Base-by-base conservation (phyloP, 352 stramenopile genomes). In the Globisporangium camurandrum region DNA sequence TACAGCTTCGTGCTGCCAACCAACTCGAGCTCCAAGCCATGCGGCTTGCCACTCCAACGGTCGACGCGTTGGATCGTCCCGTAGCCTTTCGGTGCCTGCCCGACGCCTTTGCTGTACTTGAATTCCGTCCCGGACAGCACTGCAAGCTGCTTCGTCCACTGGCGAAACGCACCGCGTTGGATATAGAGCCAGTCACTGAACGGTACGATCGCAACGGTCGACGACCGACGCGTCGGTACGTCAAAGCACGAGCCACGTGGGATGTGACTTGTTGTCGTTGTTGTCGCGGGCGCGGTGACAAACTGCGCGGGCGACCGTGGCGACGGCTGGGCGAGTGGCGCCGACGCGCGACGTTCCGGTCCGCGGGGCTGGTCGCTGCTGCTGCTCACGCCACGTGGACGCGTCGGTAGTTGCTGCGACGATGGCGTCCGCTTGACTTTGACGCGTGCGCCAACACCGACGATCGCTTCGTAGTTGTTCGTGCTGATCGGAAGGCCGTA, bases 111-210 rank as follows among this genome's bases (percentile, higher is more conserved):
- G 51, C 71, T 80, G 70, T 83, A 89, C 54, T 82, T 81, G 45
- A 92, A 88, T 36, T 92, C 77, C 3, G 76, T 52, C 0, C 80
- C 80, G 0, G 80, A 86, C 2, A 89, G 58, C 41, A 85, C 73
- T 0, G 75, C 80, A 44, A 79, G 87, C 44, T 84, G 83, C 10
- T 67, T 67, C 49, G 88, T 88, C 80, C 80, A 92, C 49, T 58
- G 44, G 48, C 70, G 80, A 27, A 88, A 71, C 12, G 71, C 74
- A n/a, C 61, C 62, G 55, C 62, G 64, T 49, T 84, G 70, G 39
- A 88, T 71, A 47, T 72, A 79, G 10, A 92, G 56, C 75, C 75
- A 89, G 7, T 73, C 75, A n/a, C 66, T 69, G 50, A 75, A 68
- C 6, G 75, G 76, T 8, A 88, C 62, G 27, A 85, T 61, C 2